Conservation (phyloP, 192 early-diverging fungal genomes). For the Mortierella hygrophila region DNA sequence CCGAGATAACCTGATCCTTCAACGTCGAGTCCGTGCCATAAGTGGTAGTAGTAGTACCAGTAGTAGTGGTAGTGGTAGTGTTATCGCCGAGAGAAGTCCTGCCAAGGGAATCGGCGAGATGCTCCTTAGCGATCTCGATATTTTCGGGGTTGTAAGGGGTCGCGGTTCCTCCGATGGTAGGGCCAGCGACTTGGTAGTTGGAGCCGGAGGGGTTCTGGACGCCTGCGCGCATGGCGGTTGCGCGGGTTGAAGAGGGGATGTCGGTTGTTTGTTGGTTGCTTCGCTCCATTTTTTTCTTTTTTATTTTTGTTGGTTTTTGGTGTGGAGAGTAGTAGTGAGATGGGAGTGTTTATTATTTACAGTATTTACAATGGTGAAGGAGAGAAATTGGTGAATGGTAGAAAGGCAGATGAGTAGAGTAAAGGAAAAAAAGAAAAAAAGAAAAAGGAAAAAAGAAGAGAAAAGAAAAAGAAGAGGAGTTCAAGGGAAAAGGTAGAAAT, state of each 20-base stretch:
- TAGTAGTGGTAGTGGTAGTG: not conserved
- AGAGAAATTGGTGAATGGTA: not conserved
- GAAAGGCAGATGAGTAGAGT: not conserved
- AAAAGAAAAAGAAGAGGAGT: not conserved
- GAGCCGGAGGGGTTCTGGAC: not conserved
- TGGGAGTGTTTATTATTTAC: slow-evolving; percentile 9
- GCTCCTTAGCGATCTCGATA: slow-evolving; percentile 30
- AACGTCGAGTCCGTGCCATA: too few species aligned
- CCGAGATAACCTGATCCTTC: too few species aligned
- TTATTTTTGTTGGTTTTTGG: not conserved
- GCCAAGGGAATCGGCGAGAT: not conserved
- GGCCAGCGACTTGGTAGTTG: slow-evolving; percentile 21
- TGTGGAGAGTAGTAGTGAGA: not conserved
- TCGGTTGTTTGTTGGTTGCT: slow-evolving; percentile 16
- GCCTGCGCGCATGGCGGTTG: slow-evolving; percentile 12
- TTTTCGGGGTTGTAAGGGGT: slow-evolving; percentile 9
- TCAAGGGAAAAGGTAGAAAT: too few species aligned
- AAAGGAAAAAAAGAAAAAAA: not conserved
- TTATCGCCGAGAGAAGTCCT: not conserved
- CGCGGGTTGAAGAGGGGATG: not conserved
- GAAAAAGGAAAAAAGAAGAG: not conserved
- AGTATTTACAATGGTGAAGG: slow-evolving; percentile 21
- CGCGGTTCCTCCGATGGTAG: slow-evolving; percentile 28
- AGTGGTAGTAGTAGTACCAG: not conserved
- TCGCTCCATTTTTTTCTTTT: slow-evolving; percentile 17